Evolutionary conservation across 352 stramenopile genomes (phyloP).

Genomic region (Peronospora farinosa): DNA sequence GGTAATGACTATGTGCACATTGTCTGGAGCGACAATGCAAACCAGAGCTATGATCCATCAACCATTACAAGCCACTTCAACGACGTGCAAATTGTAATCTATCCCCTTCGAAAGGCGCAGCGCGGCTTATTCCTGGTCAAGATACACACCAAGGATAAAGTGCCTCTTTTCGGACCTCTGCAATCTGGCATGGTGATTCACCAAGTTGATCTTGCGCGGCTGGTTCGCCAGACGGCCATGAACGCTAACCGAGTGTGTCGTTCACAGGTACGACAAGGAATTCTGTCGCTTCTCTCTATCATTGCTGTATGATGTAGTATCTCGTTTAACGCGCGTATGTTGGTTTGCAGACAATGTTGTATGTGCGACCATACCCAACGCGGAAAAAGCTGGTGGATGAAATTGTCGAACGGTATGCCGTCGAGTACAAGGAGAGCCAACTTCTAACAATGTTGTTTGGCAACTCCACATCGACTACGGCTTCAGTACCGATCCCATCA

Average conservation of each 20-base stretch:
- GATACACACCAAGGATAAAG: slow-evolving; percentile 79
- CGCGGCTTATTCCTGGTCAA: slow-evolving; percentile 68
- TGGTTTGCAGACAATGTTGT: slow-evolving; percentile 59
- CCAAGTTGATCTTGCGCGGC: slow-evolving; percentile 50
- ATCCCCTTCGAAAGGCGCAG: slow-evolving; percentile 56
- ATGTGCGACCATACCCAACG: slow-evolving; percentile 80
- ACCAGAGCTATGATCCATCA: slow-evolving; percentile 67
- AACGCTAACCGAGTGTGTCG: slow-evolving; percentile 85
- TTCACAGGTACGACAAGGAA: slow-evolving; percentile 43
- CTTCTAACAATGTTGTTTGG: slow-evolving; percentile 73
- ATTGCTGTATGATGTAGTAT: neutral
- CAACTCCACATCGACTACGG: slow-evolving; percentile 21
- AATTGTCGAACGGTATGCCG: slow-evolving; percentile 80
- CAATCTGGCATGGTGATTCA: slow-evolving; percentile 83
- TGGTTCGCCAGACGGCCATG: slow-evolving; percentile 84
- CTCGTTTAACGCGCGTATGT: slow-evolving; percentile 4
- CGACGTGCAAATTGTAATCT: slow-evolving; percentile 83
- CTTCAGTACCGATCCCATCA: slow-evolving; percentile 16
- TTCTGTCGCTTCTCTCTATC: neutral
- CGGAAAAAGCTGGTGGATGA: slow-evolving; percentile 85
- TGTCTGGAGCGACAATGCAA: slow-evolving; percentile 80
- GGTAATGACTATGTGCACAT: slow-evolving; percentile 86
- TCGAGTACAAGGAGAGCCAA: slow-evolving; percentile 83
- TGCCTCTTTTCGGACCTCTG: slow-evolving; percentile 69
- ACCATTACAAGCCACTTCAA: slow-evolving; percentile 89